A percentile compares a stretch with the other conserved stretches of the same genome.
Conservation (phyloP, 331 rosid species). For the Malus hybrid region DNA sequence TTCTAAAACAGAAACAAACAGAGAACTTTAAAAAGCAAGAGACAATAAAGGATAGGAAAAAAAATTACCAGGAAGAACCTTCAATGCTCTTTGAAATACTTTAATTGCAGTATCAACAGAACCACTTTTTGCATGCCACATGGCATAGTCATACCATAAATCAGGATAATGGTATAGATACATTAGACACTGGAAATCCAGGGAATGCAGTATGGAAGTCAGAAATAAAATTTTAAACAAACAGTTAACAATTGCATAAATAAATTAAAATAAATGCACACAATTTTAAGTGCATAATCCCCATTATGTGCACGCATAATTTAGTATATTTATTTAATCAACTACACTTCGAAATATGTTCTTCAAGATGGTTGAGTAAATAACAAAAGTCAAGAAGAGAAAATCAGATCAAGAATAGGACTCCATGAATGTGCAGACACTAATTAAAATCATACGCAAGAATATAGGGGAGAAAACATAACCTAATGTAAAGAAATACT, state of each 20-base stretch:
- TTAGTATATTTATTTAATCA: not conserved
- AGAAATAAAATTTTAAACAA: not conserved
- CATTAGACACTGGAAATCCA: conserved; percentile 78
- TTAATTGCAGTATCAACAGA: conserved; percentile 88
- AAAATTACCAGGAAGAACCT: conserved; percentile 89
- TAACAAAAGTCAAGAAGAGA: not conserved
- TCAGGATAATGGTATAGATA: conserved; percentile 94
- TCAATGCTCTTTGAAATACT: conserved; percentile 88
- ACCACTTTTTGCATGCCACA: conserved; percentile 94
- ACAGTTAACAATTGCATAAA: not conserved
- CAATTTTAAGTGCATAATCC: not conserved
- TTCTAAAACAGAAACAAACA: not conserved
- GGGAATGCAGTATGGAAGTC: not conserved
- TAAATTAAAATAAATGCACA: not conserved
- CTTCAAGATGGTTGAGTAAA: not conserved
- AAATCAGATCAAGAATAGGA: not conserved
- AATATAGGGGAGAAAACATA: not conserved
- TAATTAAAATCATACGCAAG: not conserved
- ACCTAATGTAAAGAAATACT: not conserved
- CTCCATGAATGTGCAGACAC: not conserved
- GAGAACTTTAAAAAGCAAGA: not conserved
- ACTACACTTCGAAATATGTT: not conserved
- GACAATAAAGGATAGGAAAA: conserved; percentile 3
- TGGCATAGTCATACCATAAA: conserved; percentile 93
- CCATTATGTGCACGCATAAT: not conserved